A percentile compares a stretch with the other conserved stretches of the same genome.
Conservation (phyloP, 2,329 filamentous ascomycete species). For the Geosmithia flava region DNA sequence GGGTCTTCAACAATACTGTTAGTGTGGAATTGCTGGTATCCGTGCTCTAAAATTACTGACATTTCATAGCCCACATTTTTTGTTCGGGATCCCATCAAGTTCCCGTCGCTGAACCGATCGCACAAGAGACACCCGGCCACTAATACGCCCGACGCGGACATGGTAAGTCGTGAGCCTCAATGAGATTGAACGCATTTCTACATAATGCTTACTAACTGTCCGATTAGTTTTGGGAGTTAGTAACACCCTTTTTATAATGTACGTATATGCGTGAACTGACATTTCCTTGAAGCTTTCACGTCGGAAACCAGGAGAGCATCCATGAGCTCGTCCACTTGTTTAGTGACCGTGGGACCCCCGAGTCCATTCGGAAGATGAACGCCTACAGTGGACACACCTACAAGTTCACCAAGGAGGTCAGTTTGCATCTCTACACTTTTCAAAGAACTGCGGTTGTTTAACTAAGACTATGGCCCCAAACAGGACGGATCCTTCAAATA, state of each 20-base stretch:
- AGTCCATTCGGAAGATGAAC: conserved; percentile 54
- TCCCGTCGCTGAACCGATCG: conserved; percentile 64
- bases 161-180: conserved; percentile 13
- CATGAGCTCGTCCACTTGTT: conserved; percentile 57
- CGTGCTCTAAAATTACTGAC: conserved; percentile 46
- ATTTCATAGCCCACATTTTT: conserved; percentile 44
- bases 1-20: conserved; percentile 51
- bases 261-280: not conserved
- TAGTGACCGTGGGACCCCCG: conserved; percentile 53
- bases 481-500: conserved; percentile 53
- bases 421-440: not conserved
- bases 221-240: conserved; percentile 24
- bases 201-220: not conserved
- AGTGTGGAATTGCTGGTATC: conserved; percentile 34
- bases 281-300: conserved; percentile 1
- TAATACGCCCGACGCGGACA: conserved; percentile 56
- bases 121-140: conserved; percentile 66
- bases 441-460: no score
- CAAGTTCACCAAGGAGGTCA: conserved; percentile 43
- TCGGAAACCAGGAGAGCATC: conserved; percentile 40
- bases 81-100: conserved; percentile 61
- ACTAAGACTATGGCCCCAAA: not conserved
- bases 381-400: conserved; percentile 56
- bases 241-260: conserved; percentile 25
- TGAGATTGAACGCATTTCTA: not conserved